phyloP scores from a whole-genome alignment of 2,329 filamentous ascomycete species.

The Gliomastix tumulicola region DNA sequence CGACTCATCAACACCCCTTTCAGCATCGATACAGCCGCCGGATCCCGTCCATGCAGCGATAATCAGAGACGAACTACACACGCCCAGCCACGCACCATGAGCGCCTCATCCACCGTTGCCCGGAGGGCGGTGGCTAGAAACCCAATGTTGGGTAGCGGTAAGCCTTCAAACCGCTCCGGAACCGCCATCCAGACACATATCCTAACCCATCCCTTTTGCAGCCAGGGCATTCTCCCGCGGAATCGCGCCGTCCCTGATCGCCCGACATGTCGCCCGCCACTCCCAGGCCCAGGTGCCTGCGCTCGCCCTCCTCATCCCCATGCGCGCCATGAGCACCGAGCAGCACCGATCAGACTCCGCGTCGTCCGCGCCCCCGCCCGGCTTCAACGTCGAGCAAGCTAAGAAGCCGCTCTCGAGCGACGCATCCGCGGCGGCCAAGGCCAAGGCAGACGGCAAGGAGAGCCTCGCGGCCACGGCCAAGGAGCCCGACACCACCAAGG shows the following conservation, averaged over 20 bases:
- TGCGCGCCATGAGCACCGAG: slow-evolving; percentile 51
- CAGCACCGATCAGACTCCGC: slow-evolving; percentile 43
- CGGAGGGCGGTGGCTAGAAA: slow-evolving; percentile 46
- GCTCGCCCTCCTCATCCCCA: slow-evolving; percentile 49
- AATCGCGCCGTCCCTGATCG: slow-evolving; percentile 37
- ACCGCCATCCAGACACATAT: no score
- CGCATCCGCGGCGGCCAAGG: slow-evolving; percentile 20
- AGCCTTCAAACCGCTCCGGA: slow-evolving; percentile 12
- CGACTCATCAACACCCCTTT: no score
- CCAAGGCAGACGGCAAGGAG: slow-evolving; percentile 23
- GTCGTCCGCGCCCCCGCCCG: slow-evolving; percentile 68
- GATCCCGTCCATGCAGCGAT: no score
- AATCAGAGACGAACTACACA: no score
- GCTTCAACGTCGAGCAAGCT: slow-evolving; percentile 84
- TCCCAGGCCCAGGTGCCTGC: slow-evolving; percentile 41
- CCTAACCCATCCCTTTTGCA: no score
- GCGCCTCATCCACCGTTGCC: slow-evolving; percentile 48
- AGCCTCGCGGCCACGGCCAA: slow-evolving; percentile 15
- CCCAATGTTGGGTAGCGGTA: slow-evolving; percentile 43
- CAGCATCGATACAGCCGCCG: no score
- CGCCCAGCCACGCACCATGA: slow-evolving; percentile 33
- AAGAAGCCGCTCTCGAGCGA: slow-evolving; percentile 73
- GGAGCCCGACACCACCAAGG: slow-evolving; percentile 24
- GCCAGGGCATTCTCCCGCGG: slow-evolving; percentile 40
- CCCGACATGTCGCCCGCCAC: slow-evolving; percentile 37